Evolutionary conservation across 2,329 filamentous ascomycete genomes (phyloP), one percentile per base, ranked within the genome.

Genomic region (Colletotrichum nymphaeae): DNA sequence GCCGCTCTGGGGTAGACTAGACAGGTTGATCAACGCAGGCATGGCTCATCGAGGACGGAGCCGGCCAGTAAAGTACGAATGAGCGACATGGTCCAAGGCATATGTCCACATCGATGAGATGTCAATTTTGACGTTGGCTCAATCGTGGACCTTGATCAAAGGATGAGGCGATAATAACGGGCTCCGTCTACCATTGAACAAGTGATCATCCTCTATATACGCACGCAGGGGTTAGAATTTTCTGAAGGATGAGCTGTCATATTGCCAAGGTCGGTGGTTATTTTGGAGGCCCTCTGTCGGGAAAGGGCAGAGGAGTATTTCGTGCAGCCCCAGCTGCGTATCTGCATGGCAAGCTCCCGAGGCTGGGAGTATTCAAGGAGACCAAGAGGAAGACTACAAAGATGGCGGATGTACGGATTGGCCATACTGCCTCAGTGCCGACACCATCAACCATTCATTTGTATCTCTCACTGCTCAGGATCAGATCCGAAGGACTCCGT

Each of bases 11-110:
- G 53, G 46, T 30, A 28, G n/a, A 24, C 55, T 24, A 28, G n/a
- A 24, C 55, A 42, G 67, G 67, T 60, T 60, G 66, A 70, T 70
- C 49, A 32, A 35, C 70, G 55, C 70, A 70, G 60, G 66, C 46
- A 69, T 65, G 24, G 60, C 60, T 65, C 66, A 60, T 32, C 70
- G 59, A 56, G 32, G 67, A 35, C 56, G 46, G 42, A 62, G 70
- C 59, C 46, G 32, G n/a, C 67, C 46, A 70, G 67, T 65, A 30
- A 60, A 46, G 56, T 70, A 65, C 60, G 60, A 70, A 26, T 26
- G 8, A 32, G n/a, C 66, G 46, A 35, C 53, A 46, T 49, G 46
- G n/a, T 42, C 65, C 37, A 58, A 30, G 19, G 12, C 22, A 46
- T 19, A 37, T 60, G 55, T 55, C 66, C 66, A 65, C 66, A 56